These are phyloP conservation scores for Fusarium illudens DNA, from an alignment of 2,329 filamentous ascomycete genomes.

Conservation along the genomic window DNA sequence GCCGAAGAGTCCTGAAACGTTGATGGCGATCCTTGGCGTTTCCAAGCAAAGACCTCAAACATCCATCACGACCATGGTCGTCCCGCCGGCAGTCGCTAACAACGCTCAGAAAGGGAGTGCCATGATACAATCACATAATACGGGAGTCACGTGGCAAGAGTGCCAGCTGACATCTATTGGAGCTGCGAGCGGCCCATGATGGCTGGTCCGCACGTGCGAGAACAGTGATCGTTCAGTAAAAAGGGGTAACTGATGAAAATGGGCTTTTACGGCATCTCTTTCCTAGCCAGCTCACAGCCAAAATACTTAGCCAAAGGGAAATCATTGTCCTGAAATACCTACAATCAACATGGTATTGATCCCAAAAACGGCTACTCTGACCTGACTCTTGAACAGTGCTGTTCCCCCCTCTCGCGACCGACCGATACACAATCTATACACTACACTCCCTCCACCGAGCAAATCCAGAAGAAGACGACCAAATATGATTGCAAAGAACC, in stretches of 20 bases:
- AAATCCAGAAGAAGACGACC: not conserved
- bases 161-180: not conserved
- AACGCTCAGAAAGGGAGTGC: not conserved
- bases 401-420: too few species aligned
- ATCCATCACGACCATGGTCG: not conserved
- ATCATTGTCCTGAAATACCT: not conserved
- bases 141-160: not conserved
- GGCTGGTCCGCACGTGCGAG: not conserved
- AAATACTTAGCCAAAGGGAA: too few species aligned
- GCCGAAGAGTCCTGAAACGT: not conserved
- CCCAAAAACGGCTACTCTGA: not conserved
- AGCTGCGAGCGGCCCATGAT: not conserved
- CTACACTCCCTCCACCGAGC: not conserved
- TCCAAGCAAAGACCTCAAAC: not conserved
- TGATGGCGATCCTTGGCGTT: not conserved
- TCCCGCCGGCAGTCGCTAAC: not conserved
- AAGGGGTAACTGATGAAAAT: not conserved
- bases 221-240: not conserved
- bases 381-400: not conserved
- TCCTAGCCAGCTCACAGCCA: too few species aligned
- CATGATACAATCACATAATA: not conserved
- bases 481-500: not conserved
- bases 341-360: not conserved
- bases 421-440: not conserved
- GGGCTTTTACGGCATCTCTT: not conserved